Conservation (phyloP, 495 filamentous ascomycete genomes). For the Polyplosphaeria fusca region DNA sequence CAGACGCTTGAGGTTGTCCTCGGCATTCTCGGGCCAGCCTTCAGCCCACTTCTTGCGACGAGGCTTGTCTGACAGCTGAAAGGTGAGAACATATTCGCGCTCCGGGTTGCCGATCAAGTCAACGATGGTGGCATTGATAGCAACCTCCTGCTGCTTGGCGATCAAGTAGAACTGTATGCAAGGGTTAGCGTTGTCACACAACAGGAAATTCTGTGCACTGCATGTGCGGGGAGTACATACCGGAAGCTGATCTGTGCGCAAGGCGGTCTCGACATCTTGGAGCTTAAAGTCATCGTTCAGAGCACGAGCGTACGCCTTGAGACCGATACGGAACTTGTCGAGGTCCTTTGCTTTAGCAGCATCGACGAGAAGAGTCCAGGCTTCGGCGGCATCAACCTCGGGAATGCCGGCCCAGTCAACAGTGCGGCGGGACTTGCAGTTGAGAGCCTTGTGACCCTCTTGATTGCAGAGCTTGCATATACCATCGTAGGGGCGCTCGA, state of each 20-base stretch:
- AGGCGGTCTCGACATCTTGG: conserved; percentile 66
- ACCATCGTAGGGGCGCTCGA: conserved; percentile 56
- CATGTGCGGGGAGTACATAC: too few relatives aligned
- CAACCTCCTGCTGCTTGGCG: conserved; percentile 60
- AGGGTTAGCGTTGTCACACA: too few relatives aligned
- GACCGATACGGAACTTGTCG: conserved; percentile 66
- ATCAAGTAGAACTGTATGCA: too few relatives aligned
- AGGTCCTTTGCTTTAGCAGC: conserved; percentile 65
- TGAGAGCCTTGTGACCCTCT: conserved; percentile 63
- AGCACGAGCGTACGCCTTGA: conserved; percentile 73
- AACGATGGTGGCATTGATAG: conserved; percentile 67
- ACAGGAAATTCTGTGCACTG: too few relatives aligned
- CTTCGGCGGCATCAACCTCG: conserved; percentile 59
- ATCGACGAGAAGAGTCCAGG: conserved; percentile 64
- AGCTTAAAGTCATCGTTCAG: conserved; percentile 63
- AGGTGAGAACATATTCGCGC: conserved; percentile 70
- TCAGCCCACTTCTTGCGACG: conserved; percentile 58
- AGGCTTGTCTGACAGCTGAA: conserved; percentile 62
- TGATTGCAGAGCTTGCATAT: conserved; percentile 74
- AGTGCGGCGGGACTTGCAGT: conserved; percentile 68
- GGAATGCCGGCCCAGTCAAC: conserved; percentile 61
- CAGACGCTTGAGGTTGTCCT: conserved; percentile 74
- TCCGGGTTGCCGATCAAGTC: conserved; percentile 78
- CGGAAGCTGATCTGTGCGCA: conserved; percentile 61
- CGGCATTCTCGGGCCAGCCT: conserved; percentile 60